phyloP scores from a whole-genome alignment of 306 rosid genomes.

The Vigna nakashimae region DNA sequence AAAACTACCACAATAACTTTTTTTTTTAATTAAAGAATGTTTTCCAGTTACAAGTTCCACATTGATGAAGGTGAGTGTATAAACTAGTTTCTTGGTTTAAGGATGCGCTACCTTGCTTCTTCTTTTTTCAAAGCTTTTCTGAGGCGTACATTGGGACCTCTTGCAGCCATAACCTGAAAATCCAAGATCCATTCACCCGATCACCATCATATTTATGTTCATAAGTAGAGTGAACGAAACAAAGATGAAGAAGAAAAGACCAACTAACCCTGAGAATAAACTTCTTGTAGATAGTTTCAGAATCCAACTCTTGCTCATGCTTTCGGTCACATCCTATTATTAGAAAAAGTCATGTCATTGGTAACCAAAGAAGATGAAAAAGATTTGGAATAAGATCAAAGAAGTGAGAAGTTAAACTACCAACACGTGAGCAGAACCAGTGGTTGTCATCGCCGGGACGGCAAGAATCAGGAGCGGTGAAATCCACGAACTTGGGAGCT shows the following conservation, averaged over 20 bases:
- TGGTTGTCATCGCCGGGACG: constrained; percentile 72
- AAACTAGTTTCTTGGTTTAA: too few relatives aligned
- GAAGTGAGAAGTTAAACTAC: constrained; percentile 39
- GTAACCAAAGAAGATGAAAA: neutral
- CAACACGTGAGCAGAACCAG: constrained; percentile 96
- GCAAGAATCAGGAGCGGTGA: constrained; percentile 67
- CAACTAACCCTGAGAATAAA: constrained; percentile 84
- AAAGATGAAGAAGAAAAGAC: constrained; percentile 31
- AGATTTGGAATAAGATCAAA: neutral
- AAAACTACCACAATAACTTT: too few relatives aligned
- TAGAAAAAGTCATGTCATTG: neutral
- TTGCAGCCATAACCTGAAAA: constrained; percentile 92
- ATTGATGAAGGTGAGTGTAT: too few relatives aligned
- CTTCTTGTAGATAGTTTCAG: constrained; percentile 73
- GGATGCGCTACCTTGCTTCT: constrained; percentile 56
- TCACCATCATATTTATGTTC: constrained; percentile 7
- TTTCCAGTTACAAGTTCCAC: too few relatives aligned
- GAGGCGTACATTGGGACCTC: constrained; percentile 85
- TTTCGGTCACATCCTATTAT: constrained; percentile 82
- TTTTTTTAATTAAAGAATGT: too few relatives aligned
- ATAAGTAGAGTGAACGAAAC: neutral
- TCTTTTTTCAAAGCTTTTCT: constrained; percentile 57
- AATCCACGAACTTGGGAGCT: constrained; percentile 94
- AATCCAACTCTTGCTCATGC: constrained; percentile 82
- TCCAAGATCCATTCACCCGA: neutral